Evolutionary conservation across 148 eudicot genomes (phyloP), one percentile per base, ranked within the genome.

Genomic region (Cornus controversa): DNA sequence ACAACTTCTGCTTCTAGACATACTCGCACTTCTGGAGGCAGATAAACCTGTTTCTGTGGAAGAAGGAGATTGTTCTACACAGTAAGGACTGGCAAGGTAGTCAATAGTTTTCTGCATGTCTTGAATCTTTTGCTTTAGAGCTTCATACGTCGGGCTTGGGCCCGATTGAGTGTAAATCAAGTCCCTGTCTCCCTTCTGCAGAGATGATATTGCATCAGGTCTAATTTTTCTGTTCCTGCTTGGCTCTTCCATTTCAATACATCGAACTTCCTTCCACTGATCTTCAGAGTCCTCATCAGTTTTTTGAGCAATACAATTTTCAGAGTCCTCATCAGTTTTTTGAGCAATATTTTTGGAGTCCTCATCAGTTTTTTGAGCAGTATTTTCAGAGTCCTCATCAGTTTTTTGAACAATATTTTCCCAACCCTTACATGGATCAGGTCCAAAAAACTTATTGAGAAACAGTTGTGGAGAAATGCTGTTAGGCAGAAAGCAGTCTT

Each of bases 231-330:
- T 81, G 60, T 81, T 73, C 36, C 40, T 73, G 37, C 69, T 77
- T 11, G 71, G 50, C 29, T 78, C 85, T 72, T 85, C 83, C 40
- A 79, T 79, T 81, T 90, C 93, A 73, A 91, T 80, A 78, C 88
- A 87, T 67, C 80, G 90, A 75, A 89, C 98, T 71, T 96, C 97
- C 83, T 86, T 93, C 81, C 90, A 88, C 67, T 82, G 75, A 65
- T 86, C 94, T 76, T 91, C 95, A 28, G 70, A 72, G 73, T 80
- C 79, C 63, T 80, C 81, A 25, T 71, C 69, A 20, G 79, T 75
- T 82, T 69, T 77, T 28, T 78, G 75, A 77, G 72, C 80, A 57
- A 77, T 37, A 68, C n/a, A n/a, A n/a, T n/a, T n/a, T n/a, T n/a
- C n/a, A n/a, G n/a, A n/a, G n/a, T n/a, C n/a, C n/a, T n/a, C n/a